Conservation (phyloP, 495 filamentous ascomycete genomes). For the Talaromyces trachyspermus region DNA sequence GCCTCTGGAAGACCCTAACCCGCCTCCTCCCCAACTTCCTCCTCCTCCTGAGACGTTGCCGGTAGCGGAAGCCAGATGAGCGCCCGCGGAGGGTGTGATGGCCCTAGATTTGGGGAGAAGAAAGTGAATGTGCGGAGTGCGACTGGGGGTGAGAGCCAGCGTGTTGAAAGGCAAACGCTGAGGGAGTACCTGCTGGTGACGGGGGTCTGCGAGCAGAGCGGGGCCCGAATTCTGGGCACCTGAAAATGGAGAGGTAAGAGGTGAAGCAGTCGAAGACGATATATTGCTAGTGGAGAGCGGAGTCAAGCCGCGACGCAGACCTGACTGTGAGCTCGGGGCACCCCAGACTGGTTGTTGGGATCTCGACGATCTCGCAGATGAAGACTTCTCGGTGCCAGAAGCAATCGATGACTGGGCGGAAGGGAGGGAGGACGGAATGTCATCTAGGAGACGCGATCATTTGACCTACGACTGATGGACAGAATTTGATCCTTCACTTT, state of each 20-base stretch:
- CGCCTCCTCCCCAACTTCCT: slow-evolving; percentile 53
- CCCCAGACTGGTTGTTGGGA: slow-evolving; percentile 57
- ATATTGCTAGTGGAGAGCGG: slow-evolving; percentile 53
- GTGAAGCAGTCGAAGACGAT: slow-evolving; percentile 44
- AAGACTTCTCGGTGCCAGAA: slow-evolving; percentile 50
- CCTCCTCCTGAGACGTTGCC: slow-evolving; percentile 48
- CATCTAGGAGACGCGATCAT: slow-evolving; percentile 59
- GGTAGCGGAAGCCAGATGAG: slow-evolving; percentile 52
- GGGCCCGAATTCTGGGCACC: slow-evolving; percentile 46
- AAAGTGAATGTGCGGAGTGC: slow-evolving; percentile 44
- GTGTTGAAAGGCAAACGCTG: slow-evolving; percentile 48
- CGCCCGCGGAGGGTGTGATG: slow-evolving; percentile 52
- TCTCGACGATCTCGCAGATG: slow-evolving; percentile 47
- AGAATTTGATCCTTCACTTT: slow-evolving; percentile 33
- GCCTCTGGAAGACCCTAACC: slow-evolving; percentile 46
- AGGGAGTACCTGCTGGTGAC: slow-evolving; percentile 39
- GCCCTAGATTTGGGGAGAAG: slow-evolving; percentile 51
- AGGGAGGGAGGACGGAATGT: slow-evolving; percentile 56
- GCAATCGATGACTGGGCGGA: slow-evolving; percentile 55
- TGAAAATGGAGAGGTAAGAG: slow-evolving; percentile 46
- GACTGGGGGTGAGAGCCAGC: slow-evolving; percentile 51
- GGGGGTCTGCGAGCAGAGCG: slow-evolving; percentile 43
- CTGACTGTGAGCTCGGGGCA: slow-evolving; percentile 48
- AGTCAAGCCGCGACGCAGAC: slow-evolving; percentile 53
- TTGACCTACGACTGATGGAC: slow-evolving; percentile 41